A percentile compares a stretch with the other conserved stretches of the same genome.
Evolutionary conservation across 345 rosid genomes (phyloP).

Genomic region (Boechera divaricarpa): DNA sequence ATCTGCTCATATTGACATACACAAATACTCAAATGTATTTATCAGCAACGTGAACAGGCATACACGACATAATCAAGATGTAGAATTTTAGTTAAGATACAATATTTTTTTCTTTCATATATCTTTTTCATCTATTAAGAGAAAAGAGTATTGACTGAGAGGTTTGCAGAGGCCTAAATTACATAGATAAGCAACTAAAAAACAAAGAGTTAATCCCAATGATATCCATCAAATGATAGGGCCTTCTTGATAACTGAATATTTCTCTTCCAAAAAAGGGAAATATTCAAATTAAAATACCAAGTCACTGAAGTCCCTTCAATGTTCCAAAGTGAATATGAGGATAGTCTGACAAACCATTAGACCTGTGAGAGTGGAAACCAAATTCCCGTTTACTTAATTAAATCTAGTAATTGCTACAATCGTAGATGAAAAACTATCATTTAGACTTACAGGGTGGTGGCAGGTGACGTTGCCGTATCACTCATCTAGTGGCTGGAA

Average conservation of each 20-base stretch:
- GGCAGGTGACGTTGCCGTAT: constrained; percentile 29
- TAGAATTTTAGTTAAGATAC: neutral
- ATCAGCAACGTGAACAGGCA: constrained; percentile 6
- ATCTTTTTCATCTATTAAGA: constrained; percentile 29
- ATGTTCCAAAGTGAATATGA: constrained; percentile 26
- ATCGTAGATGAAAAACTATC: neutral
- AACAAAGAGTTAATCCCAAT: constrained; percentile 34
- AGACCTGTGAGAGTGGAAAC: constrained; percentile 33
- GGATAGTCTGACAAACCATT: constrained; percentile 25
- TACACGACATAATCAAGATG: constrained; percentile 20
- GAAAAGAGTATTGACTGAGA: constrained; percentile 23
- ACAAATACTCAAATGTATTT: neutral
- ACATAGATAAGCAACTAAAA: constrained; percentile 37
- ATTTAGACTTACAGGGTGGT: constrained; percentile 41
- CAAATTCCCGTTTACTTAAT: constrained; percentile 3
- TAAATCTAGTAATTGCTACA: neutral
- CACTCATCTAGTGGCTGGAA: constrained; percentile 70
- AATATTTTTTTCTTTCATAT: constrained; percentile 5
- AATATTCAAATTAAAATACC: constrained; percentile 28
- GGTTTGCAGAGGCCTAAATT: constrained; percentile 38
- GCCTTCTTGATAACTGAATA: constrained; percentile 26
- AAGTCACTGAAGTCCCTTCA: constrained; percentile 32
- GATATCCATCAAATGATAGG: constrained; percentile 31
- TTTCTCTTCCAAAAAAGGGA: constrained; percentile 30
- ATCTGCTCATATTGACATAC: constrained; percentile 19